Percentiles rank a stretch among this genome's conserved stretches.
Evolutionary conservation across 305 asterid species (phyloP).

Genomic region (Fraxinus baroniana): DNA sequence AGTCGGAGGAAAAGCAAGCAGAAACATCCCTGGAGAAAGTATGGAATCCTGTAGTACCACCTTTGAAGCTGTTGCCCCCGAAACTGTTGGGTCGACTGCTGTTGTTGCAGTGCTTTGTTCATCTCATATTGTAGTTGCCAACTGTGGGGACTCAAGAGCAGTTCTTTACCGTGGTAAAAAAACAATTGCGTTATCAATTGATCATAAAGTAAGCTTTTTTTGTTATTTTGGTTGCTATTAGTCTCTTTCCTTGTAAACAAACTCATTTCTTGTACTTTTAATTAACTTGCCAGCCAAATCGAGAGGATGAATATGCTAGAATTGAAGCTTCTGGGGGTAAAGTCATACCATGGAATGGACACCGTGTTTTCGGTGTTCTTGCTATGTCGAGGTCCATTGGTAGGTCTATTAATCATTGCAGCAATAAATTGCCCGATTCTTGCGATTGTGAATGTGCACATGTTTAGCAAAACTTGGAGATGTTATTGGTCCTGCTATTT

Average conservation of each 20-base stretch:
- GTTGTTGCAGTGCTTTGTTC: constrained; percentile 77
- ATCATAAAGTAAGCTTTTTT: constrained; percentile 61
- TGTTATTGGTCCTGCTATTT: neutral
- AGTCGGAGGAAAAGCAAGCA: constrained; percentile 55
- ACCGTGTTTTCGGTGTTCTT: constrained; percentile 84
- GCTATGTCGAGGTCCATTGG: constrained; percentile 94
- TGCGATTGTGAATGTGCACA: constrained; percentile 7
- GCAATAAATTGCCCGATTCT: constrained; percentile 1
- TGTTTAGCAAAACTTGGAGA: neutral
- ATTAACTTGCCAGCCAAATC: constrained; percentile 50
- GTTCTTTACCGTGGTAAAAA: constrained; percentile 90
- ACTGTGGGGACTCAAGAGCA: constrained; percentile 90
- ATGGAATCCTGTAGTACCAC: constrained; percentile 18
- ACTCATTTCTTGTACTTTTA: constrained; percentile 1
- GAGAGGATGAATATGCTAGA: constrained; percentile 87
- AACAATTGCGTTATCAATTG: constrained; percentile 62
- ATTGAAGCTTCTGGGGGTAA: constrained; percentile 85
- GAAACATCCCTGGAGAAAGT: constrained; percentile 22
- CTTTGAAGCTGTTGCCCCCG: constrained; percentile 60
- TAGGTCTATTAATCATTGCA: constrained; percentile 31
- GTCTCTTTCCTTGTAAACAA: neutral
- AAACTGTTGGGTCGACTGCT: constrained; percentile 88
- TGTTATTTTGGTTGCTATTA: neutral
- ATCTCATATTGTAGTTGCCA: constrained; percentile 81
- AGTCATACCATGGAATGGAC: constrained; percentile 85